Base-by-base conservation (phyloP, 257 asterid species). In the Schizonepeta tenuifolia region DNA sequence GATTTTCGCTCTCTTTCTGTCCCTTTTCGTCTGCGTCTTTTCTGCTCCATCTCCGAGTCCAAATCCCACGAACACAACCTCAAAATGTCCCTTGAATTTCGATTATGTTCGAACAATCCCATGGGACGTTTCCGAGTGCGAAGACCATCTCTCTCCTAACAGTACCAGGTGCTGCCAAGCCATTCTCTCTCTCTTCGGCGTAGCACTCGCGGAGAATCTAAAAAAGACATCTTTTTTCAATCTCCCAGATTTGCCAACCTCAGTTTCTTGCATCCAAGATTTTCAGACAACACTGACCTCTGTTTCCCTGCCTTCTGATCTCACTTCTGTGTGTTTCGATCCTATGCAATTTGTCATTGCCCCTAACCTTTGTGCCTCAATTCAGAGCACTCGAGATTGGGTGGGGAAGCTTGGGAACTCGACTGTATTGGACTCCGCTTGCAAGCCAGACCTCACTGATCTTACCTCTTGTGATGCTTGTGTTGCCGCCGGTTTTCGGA, bases 401-500 rank as follows among this genome's bases (percentile, higher is more conserved):
- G 71, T 73, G 21, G 51, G 47, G 28, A 85, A 78, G 65, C 70
- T 89, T 18, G 96, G 96, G 0, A 81, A 83, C 28, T 77, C 86
- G 3, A 86, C 91, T 4, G 77, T 14, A 4, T 41, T 93, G 69
- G 93, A 89, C 55, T 36, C 90, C 47, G 86, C 87, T 71, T 93
- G 98, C n/a, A 83, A 67, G 67, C 47, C 86, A 17, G 91, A 89
- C 73, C 86, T 90, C 54, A 78, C 86, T 75, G 93, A 82, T 78
- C 84, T 70, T 4, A 86, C 92, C 26, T 73, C 87, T 2, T 93
- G 98, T 78, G 97, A 83, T 79, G 80, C 89, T 10, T 93, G 97
- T 56, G 81, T 90, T 3, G 81, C 80, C 13, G 95, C 96, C 3
- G 97, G 97, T 9, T 82, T 93, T 9, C 60, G 68, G 74, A 89